These are phyloP conservation scores for Maudiozyma pseudohumilis DNA, from an alignment of 805 yeast species.

Conservation along the genomic window DNA sequence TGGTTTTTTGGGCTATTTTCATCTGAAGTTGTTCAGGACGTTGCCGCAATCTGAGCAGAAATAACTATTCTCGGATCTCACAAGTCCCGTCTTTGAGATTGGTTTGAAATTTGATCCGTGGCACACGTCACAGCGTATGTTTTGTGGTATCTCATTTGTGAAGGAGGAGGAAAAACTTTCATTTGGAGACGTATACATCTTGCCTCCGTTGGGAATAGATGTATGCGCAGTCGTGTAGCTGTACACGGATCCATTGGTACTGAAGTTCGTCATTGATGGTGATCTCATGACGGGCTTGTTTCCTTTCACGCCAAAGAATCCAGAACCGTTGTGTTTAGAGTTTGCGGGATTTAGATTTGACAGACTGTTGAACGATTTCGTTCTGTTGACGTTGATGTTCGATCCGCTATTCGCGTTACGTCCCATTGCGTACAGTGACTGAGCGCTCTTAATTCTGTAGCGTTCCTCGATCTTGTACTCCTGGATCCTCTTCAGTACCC, in stretches of 20 bases:
- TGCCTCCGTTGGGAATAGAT: not conserved
- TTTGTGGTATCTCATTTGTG: not conserved
- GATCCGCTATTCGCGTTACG: not conserved
- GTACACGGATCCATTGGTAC: not conserved
- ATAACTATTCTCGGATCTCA: slow-evolving; percentile 4
- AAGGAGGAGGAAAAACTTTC: not conserved
- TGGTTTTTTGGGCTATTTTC: not conserved
- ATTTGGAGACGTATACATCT: not conserved
- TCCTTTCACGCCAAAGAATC: not conserved
- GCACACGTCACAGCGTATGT: slow-evolving; percentile 10
- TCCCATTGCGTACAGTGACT: slow-evolving; percentile 3
- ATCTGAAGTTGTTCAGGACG: slow-evolving; percentile 13
- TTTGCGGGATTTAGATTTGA: not conserved
- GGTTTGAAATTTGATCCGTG: slow-evolving; percentile 9
- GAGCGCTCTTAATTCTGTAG: not conserved
- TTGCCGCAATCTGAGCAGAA: slow-evolving; percentile 14
- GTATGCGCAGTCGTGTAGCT: not conserved
- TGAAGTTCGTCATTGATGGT: not conserved
- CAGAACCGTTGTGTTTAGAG: not conserved
- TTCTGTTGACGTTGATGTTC: slow-evolving; percentile 1
- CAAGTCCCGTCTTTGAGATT: slow-evolving; percentile 3
- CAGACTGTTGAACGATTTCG: slow-evolving; percentile 4
- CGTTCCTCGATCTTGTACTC: slow-evolving; percentile 4
- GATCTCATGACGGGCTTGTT: not conserved
- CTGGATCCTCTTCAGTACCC: slow-evolving; percentile 19